These are phyloP conservation scores for Podospora bellae-mahoneyi DNA, from an alignment of 495 filamentous ascomycete genomes.

Conservation along the genomic window DNA sequence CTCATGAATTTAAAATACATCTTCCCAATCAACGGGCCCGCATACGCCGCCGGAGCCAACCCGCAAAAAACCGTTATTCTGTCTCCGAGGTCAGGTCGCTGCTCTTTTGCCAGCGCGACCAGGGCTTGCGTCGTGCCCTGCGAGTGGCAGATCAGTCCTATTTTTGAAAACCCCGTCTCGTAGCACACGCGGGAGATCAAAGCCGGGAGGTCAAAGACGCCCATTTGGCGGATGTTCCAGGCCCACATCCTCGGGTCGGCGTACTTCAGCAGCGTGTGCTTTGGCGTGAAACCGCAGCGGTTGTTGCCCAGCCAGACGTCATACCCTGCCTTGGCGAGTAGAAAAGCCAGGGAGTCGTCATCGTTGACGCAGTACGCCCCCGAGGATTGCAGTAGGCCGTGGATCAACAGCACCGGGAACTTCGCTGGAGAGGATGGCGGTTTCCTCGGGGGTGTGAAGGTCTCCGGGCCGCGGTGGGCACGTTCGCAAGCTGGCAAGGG, in stretches of 20 bases:
- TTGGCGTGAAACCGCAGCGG: slow-evolving; percentile 78
- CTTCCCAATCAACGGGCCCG: slow-evolving; percentile 79
- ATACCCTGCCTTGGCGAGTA: slow-evolving; percentile 85
- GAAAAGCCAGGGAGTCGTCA: slow-evolving; percentile 87
- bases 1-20: slow-evolving; percentile 93
- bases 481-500: slow-evolving; percentile 39
- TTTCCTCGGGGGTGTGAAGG: slow-evolving; percentile 31
- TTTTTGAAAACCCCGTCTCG: slow-evolving; percentile 78
- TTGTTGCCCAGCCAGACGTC: slow-evolving; percentile 98
- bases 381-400: slow-evolving; percentile 81
- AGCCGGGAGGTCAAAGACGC: slow-evolving; percentile 83
- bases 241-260: slow-evolving; percentile 92
- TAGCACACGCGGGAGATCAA: slow-evolving; percentile 77
- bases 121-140: slow-evolving; percentile 92
- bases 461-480: slow-evolving; percentile 40
- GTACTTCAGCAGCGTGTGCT: slow-evolving; percentile 66
- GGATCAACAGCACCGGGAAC: slow-evolving; percentile 86
- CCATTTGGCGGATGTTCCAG: slow-evolving; percentile 96
- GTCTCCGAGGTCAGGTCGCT: slow-evolving; percentile 81
- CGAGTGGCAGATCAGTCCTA: slow-evolving; percentile 82
- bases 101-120: slow-evolving; percentile 85
- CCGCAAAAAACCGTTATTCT: slow-evolving; percentile 90
- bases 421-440: slow-evolving; percentile 45
- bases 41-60: slow-evolving; percentile 87
- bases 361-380: slow-evolving; percentile 91